A percentile compares a stretch with the other conserved stretches of the same genome.
These are phyloP conservation scores for Xylaria sp. DNA, from an alignment of 2,329 filamentous ascomycete genomes.

Conservation along the genomic window DNA sequence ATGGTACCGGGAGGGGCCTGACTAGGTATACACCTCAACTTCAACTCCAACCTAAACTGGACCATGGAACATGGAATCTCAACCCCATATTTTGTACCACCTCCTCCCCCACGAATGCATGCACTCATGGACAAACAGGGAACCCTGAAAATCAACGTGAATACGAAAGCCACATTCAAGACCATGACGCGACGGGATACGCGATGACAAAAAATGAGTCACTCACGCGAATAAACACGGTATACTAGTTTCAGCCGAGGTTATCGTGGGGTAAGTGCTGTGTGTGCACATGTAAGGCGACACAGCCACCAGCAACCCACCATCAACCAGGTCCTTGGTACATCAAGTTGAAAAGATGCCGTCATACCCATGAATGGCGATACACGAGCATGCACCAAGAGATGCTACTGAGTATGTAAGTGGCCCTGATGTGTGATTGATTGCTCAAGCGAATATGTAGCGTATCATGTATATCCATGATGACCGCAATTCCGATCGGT, in stretches of 20 bases:
- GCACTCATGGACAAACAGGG: background rate
- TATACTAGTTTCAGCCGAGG: background rate
- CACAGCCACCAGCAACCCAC: background rate
- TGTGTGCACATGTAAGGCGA: background rate
- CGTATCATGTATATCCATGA: too few species aligned
- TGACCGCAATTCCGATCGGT: background rate
- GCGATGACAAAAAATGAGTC: slow-evolving; percentile 11
- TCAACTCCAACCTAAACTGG: too few species aligned
- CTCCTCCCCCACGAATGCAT: background rate
- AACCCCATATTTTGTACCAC: background rate
- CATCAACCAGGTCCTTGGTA: slow-evolving; percentile 9
- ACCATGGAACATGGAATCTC: background rate
- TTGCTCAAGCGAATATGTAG: background rate
- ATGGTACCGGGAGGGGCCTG: background rate
- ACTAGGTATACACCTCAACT: background rate
- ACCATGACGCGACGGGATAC: background rate
- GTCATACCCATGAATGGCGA: background rate
- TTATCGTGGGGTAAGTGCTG: slow-evolving; percentile 6
- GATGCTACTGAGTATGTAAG: too few species aligned
- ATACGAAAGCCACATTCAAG: slow-evolving; percentile 4
- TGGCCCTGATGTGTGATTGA: background rate
- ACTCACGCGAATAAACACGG: background rate
- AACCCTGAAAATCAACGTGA: background rate
- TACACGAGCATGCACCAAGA: too few species aligned
- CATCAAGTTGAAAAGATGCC: background rate